Base-by-base conservation (phyloP, 169 alveolate genomes). In the Plasmodium relictum region DNA sequence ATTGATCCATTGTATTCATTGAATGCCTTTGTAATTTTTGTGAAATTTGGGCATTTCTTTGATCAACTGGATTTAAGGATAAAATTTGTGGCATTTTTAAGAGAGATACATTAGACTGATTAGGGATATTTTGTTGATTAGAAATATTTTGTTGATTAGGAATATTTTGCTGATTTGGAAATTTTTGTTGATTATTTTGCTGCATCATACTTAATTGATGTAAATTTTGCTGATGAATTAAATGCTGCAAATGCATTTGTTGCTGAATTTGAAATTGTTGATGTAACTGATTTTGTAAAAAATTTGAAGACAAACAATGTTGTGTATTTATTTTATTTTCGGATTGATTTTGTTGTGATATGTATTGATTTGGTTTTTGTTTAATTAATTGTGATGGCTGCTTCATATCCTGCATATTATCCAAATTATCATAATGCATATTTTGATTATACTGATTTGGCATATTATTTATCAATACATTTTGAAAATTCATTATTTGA, bases 201-300 rank as follows among this genome's bases (percentile, higher is more conserved):
- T 62, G 74, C 61, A 44, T 62, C 63, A 83, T 39, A 48, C 54
- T 83, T 37, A 31, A 83, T 24, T 61, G 85, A 31, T 66, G 80
- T 8, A 68, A 6, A 39, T 83, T 83, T 45, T 83, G 85, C 45
- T 83, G 85, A 12, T 83, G 76, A 10, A 83, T 14, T 50, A 83
- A 68, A 7, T 83, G 91, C 48, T 83, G 91, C 16, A 83, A 68
- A 54, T 83, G 80, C 71, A 83, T 42, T 48, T 83, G 91, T 18
- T 83, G 91, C 31, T 83, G 91, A 0, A 68, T 68, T 54, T 68
- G 91, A 58, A 37, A 68, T 9, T 83, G 91, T 12, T 68, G 80
- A 16, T 83, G 91, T 16, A 83, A 22, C 22, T 54, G 83, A 56
- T 83, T 83, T 31, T 56, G 91, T 62, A 83, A 39, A 31, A 83